phyloP scores from a whole-genome alignment of 306 rosid genomes.

The Lupinus albus region DNA sequence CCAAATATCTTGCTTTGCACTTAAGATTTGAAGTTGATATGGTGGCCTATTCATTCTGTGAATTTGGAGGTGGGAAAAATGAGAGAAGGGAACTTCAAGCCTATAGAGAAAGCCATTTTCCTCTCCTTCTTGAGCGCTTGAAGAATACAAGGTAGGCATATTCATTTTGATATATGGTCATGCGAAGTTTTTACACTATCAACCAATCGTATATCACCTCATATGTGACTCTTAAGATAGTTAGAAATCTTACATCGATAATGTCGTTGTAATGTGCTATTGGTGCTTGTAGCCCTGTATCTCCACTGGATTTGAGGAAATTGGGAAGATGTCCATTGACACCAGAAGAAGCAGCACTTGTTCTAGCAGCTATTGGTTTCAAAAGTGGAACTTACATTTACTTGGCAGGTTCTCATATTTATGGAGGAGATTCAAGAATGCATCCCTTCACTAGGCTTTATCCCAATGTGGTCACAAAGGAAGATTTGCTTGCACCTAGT shows the following conservation, averaged over 20 bases:
- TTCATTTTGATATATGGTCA: neutral
- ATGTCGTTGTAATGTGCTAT: neutral
- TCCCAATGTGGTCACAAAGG: conserved; percentile 88
- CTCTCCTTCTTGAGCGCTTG: conserved; percentile 84
- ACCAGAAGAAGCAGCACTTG: conserved; percentile 97
- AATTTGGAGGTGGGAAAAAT: conserved; percentile 83
- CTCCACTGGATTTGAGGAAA: conserved; percentile 67
- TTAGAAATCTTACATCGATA: too few species aligned
- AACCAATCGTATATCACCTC: too few species aligned
- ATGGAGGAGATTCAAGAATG: conserved; percentile 79
- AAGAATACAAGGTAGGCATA: conserved; percentile 65
- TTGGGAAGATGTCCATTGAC: conserved; percentile 90
- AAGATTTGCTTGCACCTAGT: conserved; percentile 62
- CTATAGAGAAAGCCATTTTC: conserved; percentile 86
- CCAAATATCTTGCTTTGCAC: conserved; percentile 87
- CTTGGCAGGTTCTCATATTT: conserved; percentile 84
- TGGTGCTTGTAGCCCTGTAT: conserved; percentile 50
- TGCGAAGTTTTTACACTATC: too few species aligned
- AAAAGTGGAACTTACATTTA: conserved; percentile 71
- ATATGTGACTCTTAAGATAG: too few species aligned
- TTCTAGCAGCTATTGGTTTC: conserved; percentile 82
- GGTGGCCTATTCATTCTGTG: conserved; percentile 94
- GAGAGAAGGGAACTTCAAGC: conserved; percentile 83
- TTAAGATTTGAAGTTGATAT: conserved; percentile 91
- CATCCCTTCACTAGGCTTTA: conserved; percentile 71